A percentile compares a stretch with the other conserved stretches of the same genome.
Evolutionary conservation across 2,329 filamentous ascomycete species (phyloP).

Genomic region (Nemania abortiva): DNA sequence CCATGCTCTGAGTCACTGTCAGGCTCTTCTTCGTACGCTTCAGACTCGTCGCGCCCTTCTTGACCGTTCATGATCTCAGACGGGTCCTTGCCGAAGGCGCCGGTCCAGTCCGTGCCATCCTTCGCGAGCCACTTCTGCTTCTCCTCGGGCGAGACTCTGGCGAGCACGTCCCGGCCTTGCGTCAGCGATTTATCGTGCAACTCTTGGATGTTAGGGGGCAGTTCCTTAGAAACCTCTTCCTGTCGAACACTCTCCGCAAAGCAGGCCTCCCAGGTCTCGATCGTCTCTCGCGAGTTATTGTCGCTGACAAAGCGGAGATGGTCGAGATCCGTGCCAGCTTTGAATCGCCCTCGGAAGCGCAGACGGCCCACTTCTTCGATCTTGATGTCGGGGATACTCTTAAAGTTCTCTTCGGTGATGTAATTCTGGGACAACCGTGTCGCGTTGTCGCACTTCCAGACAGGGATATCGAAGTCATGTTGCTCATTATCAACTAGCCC

Average conservation of each 20-base stretch:
- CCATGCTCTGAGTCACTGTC: conserved; percentile 53
- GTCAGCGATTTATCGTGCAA: conserved; percentile 86
- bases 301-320: conserved; percentile 86
- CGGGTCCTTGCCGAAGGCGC: conserved; percentile 85
- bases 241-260: conserved; percentile 85
- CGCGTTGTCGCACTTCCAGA: conserved; percentile 85
- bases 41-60: conserved; percentile 25
- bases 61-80: conserved; percentile 58
- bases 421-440: conserved; percentile 89
- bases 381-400: conserved; percentile 77
- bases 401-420: conserved; percentile 82
- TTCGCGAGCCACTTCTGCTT: conserved; percentile 82
- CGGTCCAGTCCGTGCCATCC: conserved; percentile 87
- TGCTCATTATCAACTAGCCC: conserved; percentile 85
- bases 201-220: conserved; percentile 78
- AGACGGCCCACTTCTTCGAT: conserved; percentile 85
- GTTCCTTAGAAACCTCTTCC: conserved; percentile 76
- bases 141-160: conserved; percentile 76
- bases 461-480: conserved; percentile 83
- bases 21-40: conserved; percentile 50
- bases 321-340: conserved; percentile 87
- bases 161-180: conserved; percentile 83
- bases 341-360: conserved; percentile 84
- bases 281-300: conserved; percentile 91
- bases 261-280: conserved; percentile 94